Evolutionary conservation across 2,329 filamentous ascomycete species (phyloP).

Genomic region (Aspergillus tubingensis): DNA sequence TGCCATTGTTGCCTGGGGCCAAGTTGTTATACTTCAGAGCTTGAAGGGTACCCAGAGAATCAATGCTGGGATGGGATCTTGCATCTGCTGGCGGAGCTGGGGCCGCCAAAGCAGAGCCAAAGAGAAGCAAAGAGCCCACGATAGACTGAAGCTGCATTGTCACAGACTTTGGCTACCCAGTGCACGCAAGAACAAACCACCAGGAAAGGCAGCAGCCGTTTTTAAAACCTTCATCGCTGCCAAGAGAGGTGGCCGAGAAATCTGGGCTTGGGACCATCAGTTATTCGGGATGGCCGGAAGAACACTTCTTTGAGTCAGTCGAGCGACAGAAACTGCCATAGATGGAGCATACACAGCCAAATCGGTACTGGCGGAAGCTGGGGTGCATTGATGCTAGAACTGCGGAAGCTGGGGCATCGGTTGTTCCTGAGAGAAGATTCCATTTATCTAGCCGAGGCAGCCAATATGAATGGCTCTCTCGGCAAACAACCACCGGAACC

Average conservation of each 20-base stretch:
- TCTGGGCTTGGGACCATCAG: neutral
- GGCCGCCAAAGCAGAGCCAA: slow-evolving; percentile 15
- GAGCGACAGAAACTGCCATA: neutral
- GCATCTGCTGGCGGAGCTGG: slow-evolving; percentile 12
- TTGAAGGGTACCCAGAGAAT: slow-evolving; percentile 23
- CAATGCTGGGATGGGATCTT: slow-evolving; percentile 6
- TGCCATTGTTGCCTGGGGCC: slow-evolving; percentile 28
- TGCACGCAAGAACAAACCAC: too few species aligned
- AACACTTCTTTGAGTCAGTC: neutral
- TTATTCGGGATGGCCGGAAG: slow-evolving; percentile 3
- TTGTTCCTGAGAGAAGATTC: neutral
- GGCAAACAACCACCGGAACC: neutral
- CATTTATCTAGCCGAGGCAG: slow-evolving; percentile 7
- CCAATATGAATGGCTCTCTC: slow-evolving; percentile 6
- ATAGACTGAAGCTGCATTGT: slow-evolving; percentile 17
- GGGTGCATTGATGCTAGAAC: neutral
- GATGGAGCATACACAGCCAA: neutral
- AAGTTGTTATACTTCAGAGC: slow-evolving; percentile 30
- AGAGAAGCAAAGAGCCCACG: slow-evolving; percentile 16
- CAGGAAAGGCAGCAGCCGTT: neutral
- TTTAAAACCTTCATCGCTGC: neutral
- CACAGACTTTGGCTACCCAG: neutral
- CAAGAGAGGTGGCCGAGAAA: neutral
- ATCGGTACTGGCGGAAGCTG: neutral
- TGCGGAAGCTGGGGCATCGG: neutral